These are phyloP conservation scores for Talaromyces sp. DNA, from an alignment of 2,329 filamentous ascomycete genomes.

Conservation along the genomic window DNA sequence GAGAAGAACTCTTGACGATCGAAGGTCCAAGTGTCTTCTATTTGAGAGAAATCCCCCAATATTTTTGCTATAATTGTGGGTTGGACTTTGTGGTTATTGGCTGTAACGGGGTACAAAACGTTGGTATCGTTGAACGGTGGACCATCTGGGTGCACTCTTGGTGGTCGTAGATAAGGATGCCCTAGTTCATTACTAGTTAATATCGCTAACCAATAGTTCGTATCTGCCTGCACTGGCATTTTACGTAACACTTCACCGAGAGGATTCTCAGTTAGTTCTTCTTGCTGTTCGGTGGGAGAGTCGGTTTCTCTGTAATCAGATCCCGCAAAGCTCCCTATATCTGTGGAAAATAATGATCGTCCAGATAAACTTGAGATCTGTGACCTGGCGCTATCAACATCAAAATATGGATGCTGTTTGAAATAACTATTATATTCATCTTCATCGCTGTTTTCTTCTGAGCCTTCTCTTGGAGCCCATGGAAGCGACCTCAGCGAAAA, in stretches of 20 bases:
- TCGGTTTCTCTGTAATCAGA: background rate
- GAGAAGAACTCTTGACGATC: too few relatives aligned
- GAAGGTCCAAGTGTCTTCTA: too few relatives aligned
- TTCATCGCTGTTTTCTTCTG: background rate
- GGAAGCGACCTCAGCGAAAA: slow-evolving; percentile 3
- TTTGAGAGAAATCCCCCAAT: too few relatives aligned
- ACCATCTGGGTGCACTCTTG: too few relatives aligned
- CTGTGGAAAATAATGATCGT: background rate
- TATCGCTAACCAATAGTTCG: background rate
- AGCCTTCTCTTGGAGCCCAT: background rate
- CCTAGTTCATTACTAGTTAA: background rate
- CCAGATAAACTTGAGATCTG: background rate
- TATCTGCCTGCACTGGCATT: background rate
- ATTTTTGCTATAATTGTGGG: too few relatives aligned
- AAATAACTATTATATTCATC: background rate
- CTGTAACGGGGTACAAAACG: too few relatives aligned
- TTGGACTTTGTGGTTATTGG: too few relatives aligned
- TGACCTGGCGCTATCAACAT: background rate
- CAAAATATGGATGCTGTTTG: slow-evolving; percentile 1
- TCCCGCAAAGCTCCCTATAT: background rate
- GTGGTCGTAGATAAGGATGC: background rate
- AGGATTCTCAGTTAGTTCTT: background rate
- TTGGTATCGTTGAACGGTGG: too few relatives aligned
- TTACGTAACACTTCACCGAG: background rate
- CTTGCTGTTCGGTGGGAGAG: background rate